Evolutionary conservation across 208 protist genomes (phyloP).

Genomic region (Acanthamoeba lenticulata): DNA sequence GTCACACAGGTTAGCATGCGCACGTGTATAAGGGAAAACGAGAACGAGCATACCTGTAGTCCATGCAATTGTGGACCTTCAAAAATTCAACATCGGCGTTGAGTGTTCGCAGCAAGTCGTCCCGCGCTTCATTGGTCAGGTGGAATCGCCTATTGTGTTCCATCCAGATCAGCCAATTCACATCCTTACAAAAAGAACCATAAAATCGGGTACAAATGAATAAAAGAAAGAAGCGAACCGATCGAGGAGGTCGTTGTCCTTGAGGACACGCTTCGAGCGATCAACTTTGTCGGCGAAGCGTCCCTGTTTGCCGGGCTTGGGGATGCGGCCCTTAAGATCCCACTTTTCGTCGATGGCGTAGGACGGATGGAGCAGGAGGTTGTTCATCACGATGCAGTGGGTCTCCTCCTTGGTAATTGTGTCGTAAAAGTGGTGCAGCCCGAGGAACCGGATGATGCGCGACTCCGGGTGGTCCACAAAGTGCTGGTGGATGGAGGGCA

Average conservation of each 20-base stretch:
- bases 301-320: conserved; percentile 40
- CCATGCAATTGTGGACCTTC: conserved; percentile 61
- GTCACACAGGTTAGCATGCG: too few relatives aligned
- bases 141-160: not conserved
- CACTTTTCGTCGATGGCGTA: conserved; percentile 55
- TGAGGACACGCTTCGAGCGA: conserved; percentile 21
- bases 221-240: not conserved
- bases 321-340: conserved; percentile 32
- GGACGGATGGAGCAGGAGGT: not conserved
- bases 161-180: not conserved
- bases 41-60: not conserved
- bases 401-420: conserved; percentile 49
- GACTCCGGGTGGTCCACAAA: conserved; percentile 4
- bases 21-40: not conserved
- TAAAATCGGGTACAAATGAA: too few relatives aligned
- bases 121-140: not conserved
- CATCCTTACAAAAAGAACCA: too few relatives aligned
- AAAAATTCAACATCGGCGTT: conserved; percentile 53
- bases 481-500: conserved; percentile 18
- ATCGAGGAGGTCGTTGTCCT: conserved; percentile 60
- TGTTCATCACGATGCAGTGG: conserved; percentile 60
- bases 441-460: conserved; percentile 35
- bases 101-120: not conserved
- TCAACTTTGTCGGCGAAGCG: conserved; percentile 22
- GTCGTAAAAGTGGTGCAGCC: conserved; percentile 15